Conservation (phyloP, 140 eudicot species). For the Anethum foeniculum region DNA sequence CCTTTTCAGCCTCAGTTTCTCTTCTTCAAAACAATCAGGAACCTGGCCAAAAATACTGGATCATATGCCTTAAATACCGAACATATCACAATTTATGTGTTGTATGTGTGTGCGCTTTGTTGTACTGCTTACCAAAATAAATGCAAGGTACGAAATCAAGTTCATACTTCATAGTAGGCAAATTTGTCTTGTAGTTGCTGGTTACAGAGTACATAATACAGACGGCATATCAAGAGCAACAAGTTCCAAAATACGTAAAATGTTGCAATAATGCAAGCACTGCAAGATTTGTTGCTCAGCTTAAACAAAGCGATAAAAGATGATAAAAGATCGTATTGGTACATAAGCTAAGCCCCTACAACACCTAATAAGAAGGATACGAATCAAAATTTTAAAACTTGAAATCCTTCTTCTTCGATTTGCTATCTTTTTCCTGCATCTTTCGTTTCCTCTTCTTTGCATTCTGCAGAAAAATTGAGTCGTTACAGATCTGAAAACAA, state of each 20-base stretch:
- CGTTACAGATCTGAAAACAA: not conserved
- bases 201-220: not conserved
- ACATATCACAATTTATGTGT: not conserved
- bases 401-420: conserved; percentile 97
- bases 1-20: not conserved
- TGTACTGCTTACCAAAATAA: not conserved
- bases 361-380: not conserved
- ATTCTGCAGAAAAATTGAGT: conserved; percentile 31
- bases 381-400: conserved; percentile 47
- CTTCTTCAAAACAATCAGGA: not conserved
- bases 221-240: not conserved
- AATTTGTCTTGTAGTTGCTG: not conserved
- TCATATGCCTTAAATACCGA: not conserved
- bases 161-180: not conserved
- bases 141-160: not conserved
- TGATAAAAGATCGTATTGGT: not conserved
- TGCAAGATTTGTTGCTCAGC: not conserved
- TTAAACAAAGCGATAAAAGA: not conserved
- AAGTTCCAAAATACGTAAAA: not conserved
- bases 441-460: conserved; percentile 90
- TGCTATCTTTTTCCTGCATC: conserved; percentile 88
- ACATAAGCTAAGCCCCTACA: not conserved
- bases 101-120: too few relatives aligned
- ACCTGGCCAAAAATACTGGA: not conserved
- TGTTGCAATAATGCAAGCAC: not conserved